Base-by-base conservation (phyloP, 2,329 filamentous ascomycete genomes). In the Paecilomyces sp. region DNA sequence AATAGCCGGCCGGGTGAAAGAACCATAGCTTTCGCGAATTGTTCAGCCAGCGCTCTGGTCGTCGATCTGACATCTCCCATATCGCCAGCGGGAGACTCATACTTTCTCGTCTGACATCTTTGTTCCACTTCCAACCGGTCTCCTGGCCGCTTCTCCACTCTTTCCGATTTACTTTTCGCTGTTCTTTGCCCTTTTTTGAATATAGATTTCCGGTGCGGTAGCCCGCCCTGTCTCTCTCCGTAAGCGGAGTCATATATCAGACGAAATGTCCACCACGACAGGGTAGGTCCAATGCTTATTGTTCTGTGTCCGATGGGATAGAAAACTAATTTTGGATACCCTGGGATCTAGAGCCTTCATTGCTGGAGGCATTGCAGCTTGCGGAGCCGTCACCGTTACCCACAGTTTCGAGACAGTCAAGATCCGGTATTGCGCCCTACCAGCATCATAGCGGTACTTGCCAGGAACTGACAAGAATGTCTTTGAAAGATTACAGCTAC, bases 321-420 rank as follows among this genome's bases (percentile, higher is more conserved):
- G 30, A n/a, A 31, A 33, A 24, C 34, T 51, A 50, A 24, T 33
- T n/a, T 30, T 24, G 18, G 2, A 54, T 24, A 18, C 24, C 28
- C 47, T 22, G 24, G n/a, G 15, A 31, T 56, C 30, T 51, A 85
- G 92, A 66, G 91, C 92, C 63, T 99, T 99, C 81, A 86, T 97
- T 70, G 93, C 94, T 60, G 94, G 94, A 74, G 94, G 94, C 73
- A 90, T 99, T 72, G 94, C 94, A 72, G 94, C 94, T 65, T 97
- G 93, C 79, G 94, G 94, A 72, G 94, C 94, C 65, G 94, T 99
- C 60, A 97, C 93, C 50, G 92, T 95, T 65, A 97, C 94, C 56
- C 94, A 99, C 77, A 92, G 92, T 60, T 97, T 97, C 79, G 94
- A 99, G 79, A 97, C 93, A 12, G 92, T 99, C 74, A 99, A 99